These are phyloP conservation scores for Lyophyllum decastes DNA, from an alignment of 768 basidiomycete genomes.

Conservation along the genomic window DNA sequence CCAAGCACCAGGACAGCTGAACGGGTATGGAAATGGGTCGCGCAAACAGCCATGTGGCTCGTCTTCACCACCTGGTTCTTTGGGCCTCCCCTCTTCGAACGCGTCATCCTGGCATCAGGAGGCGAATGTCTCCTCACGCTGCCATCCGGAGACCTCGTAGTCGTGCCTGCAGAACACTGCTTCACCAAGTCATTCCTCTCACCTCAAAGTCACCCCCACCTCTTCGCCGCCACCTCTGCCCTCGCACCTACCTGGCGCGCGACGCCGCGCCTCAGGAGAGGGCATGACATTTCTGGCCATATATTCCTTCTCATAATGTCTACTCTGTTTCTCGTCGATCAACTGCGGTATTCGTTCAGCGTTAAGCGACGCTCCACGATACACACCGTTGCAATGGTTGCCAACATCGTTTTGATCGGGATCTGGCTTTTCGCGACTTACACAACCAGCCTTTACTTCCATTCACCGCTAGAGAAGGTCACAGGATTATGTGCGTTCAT, in stretches of 20 bases:
- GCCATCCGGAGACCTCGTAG: slow-evolving; percentile 53
- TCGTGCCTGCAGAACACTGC: slow-evolving; percentile 63
- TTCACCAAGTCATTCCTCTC: slow-evolving; percentile 50
- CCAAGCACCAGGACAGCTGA: slow-evolving; percentile 36
- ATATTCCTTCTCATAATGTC: slow-evolving; percentile 86
- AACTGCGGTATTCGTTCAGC: slow-evolving; percentile 60
- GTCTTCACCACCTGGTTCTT: slow-evolving; percentile 87
- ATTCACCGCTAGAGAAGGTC: slow-evolving; percentile 84
- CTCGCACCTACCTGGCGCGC: slow-evolving; percentile 45
- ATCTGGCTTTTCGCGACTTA: slow-evolving; percentile 75
- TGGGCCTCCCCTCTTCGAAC: slow-evolving; percentile 74
- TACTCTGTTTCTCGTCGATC: slow-evolving; percentile 75
- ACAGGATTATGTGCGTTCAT: slow-evolving; percentile 74
- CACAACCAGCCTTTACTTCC: slow-evolving; percentile 91
- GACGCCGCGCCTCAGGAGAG: slow-evolving; percentile 66
- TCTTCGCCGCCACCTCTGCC: slow-evolving; percentile 50
- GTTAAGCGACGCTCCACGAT: slow-evolving; percentile 36
- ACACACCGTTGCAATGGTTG: slow-evolving; percentile 50
- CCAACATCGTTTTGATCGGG: slow-evolving; percentile 48
- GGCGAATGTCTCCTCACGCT: slow-evolving; percentile 74
- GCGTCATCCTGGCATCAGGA: slow-evolving; percentile 65
- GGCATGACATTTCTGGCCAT: slow-evolving; percentile 95
- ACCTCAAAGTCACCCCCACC: slow-evolving; percentile 57
- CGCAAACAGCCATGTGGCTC: slow-evolving; percentile 69
- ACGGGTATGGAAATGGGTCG: slow-evolving; percentile 53